Evolutionary conservation across 1,284 basidiomycete species (phyloP).

Genomic region (Nidula niveotomentosa): DNA sequence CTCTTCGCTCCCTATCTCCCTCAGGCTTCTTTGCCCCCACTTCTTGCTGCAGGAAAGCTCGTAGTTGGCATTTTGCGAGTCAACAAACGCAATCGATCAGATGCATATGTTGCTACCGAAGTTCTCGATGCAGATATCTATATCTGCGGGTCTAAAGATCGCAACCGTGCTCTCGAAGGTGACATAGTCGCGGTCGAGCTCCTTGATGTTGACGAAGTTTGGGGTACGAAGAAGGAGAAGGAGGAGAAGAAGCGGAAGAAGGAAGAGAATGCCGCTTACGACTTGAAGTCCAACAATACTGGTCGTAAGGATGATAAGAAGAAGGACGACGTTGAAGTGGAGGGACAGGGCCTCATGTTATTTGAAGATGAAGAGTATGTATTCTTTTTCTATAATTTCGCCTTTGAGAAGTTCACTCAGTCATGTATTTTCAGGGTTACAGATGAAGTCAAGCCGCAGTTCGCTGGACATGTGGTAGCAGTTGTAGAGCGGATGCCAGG

Average conservation of each 20-base stretch:
- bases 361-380: slow-evolving; percentile 96
- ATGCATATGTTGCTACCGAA: slow-evolving; percentile 99
- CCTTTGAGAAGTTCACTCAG: slow-evolving; percentile 9
- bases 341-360: slow-evolving; percentile 94
- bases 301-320: slow-evolving; percentile 98
- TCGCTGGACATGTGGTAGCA: slow-evolving; percentile 96
- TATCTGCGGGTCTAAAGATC: slow-evolving; percentile 97
- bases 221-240: slow-evolving; percentile 99
- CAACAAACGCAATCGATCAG: slow-evolving; percentile 98
- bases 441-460: slow-evolving; percentile 95
- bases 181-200: slow-evolving; percentile 99
- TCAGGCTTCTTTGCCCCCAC: slow-evolving; percentile 94
- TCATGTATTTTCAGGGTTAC: slow-evolving; percentile 65
- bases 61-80: slow-evolving; percentile 97
- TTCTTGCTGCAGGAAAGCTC: slow-evolving; percentile 97
- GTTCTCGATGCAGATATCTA: slow-evolving; percentile 99
- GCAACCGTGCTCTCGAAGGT: slow-evolving; percentile 97
- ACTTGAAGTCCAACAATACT: slow-evolving; percentile 62
- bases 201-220: slow-evolving; percentile 97
- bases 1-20: slow-evolving; percentile 99
- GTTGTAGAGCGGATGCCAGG: slow-evolving; percentile 99
- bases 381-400: slow-evolving; percentile 1
- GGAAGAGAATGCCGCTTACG: slow-evolving; percentile 96
- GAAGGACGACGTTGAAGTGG: slow-evolving; percentile 99
- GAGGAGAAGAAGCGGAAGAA: slow-evolving; percentile 99